Base-by-base conservation (phyloP, 1,139 yeast species). In the Lodderomyces margitis region DNA sequence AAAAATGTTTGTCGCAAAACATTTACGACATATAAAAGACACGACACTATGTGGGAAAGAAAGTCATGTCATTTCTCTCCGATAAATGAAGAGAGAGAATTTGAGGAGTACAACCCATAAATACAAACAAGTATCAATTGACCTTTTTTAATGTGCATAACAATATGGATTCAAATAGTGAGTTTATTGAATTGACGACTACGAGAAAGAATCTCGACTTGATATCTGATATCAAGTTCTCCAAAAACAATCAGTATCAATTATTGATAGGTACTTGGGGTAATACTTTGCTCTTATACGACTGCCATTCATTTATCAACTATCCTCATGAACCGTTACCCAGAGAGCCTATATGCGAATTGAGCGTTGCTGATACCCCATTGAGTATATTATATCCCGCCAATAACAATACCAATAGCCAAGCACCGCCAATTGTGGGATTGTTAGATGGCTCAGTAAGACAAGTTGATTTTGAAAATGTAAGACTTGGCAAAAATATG, bases 261-360 rank as follows among this genome's bases (percentile, higher is more conserved):
- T 58, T 75, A 21, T 46, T 70, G 2, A 69, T 61, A 1, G 59
- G 75, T 4, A 59, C 77, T 1, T 74, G 78, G 74, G 73, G 71
- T 43, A 65, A 64, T 28, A 48, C 53, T 8, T 60, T 72, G 3
- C 51, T 64, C 3, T 51, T 74, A n/a, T 74, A 69, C 49, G 68
- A 66, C 44, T 56, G 56, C 40, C 40, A 46, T 6, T 40, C 45
- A 24, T 36, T 45, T 42, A 19, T 36, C 10, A 38, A 41, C 9
- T 28, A 41, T 14, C 37, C 41, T 5, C 49, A 49, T 36, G 42
- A 41, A 15, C 45, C 41, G 11, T 48, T 49, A 3, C 31, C 37
- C 11, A 36, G 36, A 15, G 41, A 41, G 5, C 52, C 52, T 6
- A 15, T 42, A 7, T 28, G 27, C 17, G 32, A 20, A n/a, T 15